Evolutionary conservation across 345 rosid species (phyloP).

Genomic region (Sapria himalayana): DNA sequence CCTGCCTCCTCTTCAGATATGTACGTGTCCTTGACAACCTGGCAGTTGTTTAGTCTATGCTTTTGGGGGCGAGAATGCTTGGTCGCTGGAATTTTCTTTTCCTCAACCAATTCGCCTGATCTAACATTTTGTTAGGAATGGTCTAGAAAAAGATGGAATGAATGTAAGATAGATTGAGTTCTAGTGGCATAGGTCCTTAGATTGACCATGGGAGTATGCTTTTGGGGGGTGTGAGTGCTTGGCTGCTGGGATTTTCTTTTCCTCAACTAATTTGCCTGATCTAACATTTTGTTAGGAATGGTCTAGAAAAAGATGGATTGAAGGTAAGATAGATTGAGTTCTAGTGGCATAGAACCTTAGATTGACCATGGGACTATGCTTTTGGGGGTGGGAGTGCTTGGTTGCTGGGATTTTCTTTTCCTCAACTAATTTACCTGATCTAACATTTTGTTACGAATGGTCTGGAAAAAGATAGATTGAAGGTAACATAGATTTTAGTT

Average conservation of each 20-base stretch:
- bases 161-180: background rate
- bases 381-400: constrained; percentile 6
- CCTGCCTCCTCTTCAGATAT: background rate
- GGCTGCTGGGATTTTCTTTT: constrained; percentile 6
- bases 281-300: constrained; percentile 4
- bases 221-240: constrained; percentile 8
- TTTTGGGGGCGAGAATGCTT: constrained; percentile 7
- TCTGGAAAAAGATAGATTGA: constrained; percentile 5
- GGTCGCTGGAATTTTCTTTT: constrained; percentile 7
- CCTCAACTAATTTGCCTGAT: constrained; percentile 8
- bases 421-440: constrained; percentile 7
- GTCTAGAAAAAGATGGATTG: constrained; percentile 4
- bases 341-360: too few relatives aligned
- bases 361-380: too few relatives aligned
- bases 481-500: constrained; percentile 2
- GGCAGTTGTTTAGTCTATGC: constrained; percentile 2
- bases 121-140: constrained; percentile 4
- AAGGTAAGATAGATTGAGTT: too few relatives aligned
- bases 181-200: too few relatives aligned
- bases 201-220: too few relatives aligned
- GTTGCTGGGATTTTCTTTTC: constrained; percentile 7
- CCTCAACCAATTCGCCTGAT: constrained; percentile 8
- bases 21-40: constrained; percentile 3
- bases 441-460: constrained; percentile 4
- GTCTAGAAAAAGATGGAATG: constrained; percentile 1